phyloP scores from a whole-genome alignment of 1,139 yeast species.

The Protomyces arabidopsidicola region DNA sequence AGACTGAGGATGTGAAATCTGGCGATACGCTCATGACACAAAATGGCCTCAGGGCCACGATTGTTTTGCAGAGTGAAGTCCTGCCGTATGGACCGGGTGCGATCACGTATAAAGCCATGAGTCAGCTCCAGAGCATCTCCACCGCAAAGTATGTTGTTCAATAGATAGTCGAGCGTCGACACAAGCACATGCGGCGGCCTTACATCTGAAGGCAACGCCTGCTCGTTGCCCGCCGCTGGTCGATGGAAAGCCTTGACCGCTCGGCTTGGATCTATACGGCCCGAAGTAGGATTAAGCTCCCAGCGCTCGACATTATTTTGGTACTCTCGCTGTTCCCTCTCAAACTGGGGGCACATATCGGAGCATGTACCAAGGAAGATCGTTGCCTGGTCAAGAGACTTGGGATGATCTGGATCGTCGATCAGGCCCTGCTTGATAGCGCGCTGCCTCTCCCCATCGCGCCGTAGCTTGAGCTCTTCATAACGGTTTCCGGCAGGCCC shows the following conservation, averaged over 20 bases:
- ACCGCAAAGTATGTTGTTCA: conserved; percentile 26
- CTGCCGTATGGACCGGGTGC: conserved; percentile 95
- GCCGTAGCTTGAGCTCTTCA: conserved; percentile 50
- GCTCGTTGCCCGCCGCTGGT: conserved; percentile 98
- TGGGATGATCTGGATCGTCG: conserved; percentile 79
- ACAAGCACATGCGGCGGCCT: conserved; percentile 77
- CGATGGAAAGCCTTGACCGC: conserved; percentile 93
- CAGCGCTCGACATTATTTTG: conserved; percentile 80
- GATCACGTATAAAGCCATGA: conserved; percentile 94
- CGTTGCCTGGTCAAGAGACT: conserved; percentile 80
- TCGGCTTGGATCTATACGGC: conserved; percentile 55
- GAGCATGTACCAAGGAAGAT: conserved; percentile 79
- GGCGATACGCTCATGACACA: conserved; percentile 87
- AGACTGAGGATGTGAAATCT: conserved; percentile 76
- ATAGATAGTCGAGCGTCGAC: conserved; percentile 30
- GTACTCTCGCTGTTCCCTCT: conserved; percentile 78
- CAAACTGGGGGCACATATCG: conserved; percentile 94
- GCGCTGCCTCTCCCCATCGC: conserved; percentile 68
- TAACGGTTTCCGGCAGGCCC: conserved; percentile 28
- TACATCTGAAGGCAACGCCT: conserved; percentile 95
- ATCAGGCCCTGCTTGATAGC: conserved; percentile 84
- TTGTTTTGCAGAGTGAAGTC: conserved; percentile 95
- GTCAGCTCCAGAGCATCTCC: conserved; percentile 49
- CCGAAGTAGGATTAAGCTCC: conserved; percentile 61
- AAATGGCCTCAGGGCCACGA: conserved; percentile 88